Evolutionary conservation across 208 protist species (phyloP).

Genomic region (Acanthamoeba rhysodes): DNA sequence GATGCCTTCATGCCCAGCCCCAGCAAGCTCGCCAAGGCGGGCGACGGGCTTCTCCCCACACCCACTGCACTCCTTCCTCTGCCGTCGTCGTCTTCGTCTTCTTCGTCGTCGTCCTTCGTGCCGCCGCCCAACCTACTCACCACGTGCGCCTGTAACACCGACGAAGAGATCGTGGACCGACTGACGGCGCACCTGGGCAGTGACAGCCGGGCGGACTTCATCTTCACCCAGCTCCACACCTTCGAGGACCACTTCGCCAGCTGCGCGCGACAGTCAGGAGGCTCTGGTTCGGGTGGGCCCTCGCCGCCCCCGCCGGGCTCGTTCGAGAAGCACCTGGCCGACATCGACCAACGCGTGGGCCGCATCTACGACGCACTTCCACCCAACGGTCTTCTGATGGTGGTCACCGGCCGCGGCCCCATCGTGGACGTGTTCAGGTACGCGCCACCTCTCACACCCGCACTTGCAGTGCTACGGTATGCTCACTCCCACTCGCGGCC

Average conservation of each 20-base stretch:
- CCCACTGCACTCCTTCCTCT: not conserved
- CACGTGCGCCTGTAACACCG: not conserved
- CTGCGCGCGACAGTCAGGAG: not conserved
- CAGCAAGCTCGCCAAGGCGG: not conserved
- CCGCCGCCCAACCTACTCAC: not conserved
- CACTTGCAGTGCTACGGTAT: not conserved
- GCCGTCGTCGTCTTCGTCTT: not conserved
- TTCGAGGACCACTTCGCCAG: slow-evolving; percentile 31
- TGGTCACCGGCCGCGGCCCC: not conserved
- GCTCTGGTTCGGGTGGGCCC: not conserved
- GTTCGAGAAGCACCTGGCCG: not conserved
- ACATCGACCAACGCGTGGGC: not conserved
- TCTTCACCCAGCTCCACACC: slow-evolving; percentile 39
- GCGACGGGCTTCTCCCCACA: not conserved
- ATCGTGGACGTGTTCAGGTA: slow-evolving; percentile 12
- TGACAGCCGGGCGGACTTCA: not conserved
- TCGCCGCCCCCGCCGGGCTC: not conserved
- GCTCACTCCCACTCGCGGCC: not conserved
- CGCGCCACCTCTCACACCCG: not conserved
- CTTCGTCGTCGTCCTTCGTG: not conserved
- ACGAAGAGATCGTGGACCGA: slow-evolving; percentile 36
- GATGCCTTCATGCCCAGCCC: slow-evolving; percentile 24
- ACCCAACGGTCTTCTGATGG: not conserved
- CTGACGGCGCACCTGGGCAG: not conserved
- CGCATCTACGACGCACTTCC: slow-evolving; percentile 8